Conservation (phyloP, 106 monocot genomes). For the Ottelia alismoides region DNA sequence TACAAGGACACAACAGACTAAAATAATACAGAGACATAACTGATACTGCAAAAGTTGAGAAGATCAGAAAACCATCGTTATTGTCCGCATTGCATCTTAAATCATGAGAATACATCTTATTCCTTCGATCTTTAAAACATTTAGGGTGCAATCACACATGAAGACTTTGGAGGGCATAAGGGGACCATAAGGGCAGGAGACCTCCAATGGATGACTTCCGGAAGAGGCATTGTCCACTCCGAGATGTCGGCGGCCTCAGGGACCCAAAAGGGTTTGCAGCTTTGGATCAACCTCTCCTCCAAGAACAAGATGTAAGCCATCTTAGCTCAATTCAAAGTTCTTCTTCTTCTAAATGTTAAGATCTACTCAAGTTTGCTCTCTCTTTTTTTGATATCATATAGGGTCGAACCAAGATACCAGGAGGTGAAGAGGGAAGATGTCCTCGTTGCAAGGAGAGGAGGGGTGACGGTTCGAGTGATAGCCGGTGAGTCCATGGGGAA, state of each 20-base stretch:
- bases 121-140: neutral
- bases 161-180: slow-evolving; percentile 70
- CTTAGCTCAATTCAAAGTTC: neutral
- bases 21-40: too few relatives aligned
- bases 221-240: slow-evolving; percentile 61
- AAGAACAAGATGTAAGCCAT: slow-evolving; percentile 52
- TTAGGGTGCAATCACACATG: slow-evolving; percentile 68
- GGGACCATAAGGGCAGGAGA: slow-evolving; percentile 72
- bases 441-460: slow-evolving; percentile 13
- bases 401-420: slow-evolving; percentile 77
- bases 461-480: slow-evolving; percentile 54
- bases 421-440: slow-evolving; percentile 65
- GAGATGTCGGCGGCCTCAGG: slow-evolving; percentile 49
- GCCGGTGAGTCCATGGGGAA: slow-evolving; percentile 63
- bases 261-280: slow-evolving; percentile 47
- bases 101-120: too few relatives aligned
- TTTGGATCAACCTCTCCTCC: slow-evolving; percentile 84
- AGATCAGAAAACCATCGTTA: too few relatives aligned
- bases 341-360: neutral
- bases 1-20: too few relatives aligned
- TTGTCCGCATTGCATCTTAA: too few relatives aligned
- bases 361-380: neutral
- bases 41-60: too few relatives aligned
- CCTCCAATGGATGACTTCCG: slow-evolving; percentile 90
- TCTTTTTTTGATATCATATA: slow-evolving; percentile 3